Evolutionary conservation across 2,329 filamentous ascomycete species (phyloP).

Genomic region (Lecanosticta acicola): DNA sequence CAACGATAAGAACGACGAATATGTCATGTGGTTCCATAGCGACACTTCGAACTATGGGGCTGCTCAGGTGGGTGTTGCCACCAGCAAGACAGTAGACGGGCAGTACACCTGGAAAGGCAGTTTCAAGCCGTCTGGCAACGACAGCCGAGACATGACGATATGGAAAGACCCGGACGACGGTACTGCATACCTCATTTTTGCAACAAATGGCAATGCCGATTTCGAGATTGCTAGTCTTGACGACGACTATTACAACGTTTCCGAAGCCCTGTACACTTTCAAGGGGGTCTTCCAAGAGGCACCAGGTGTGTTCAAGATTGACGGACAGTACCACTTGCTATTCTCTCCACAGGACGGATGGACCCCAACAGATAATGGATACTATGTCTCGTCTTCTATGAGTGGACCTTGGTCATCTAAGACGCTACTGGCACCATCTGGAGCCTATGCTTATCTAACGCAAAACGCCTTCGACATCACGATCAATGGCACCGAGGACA

Average conservation of each 20-base stretch:
- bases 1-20: slow-evolving; percentile 58
- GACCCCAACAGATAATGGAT: slow-evolving; percentile 59
- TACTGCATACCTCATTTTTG: slow-evolving; percentile 54
- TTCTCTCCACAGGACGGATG: slow-evolving; percentile 46
- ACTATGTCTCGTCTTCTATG: slow-evolving; percentile 54
- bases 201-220: slow-evolving; percentile 32
- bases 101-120: slow-evolving; percentile 49
- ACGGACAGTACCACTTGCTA: slow-evolving; percentile 60
- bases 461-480: slow-evolving; percentile 57
- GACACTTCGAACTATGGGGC: slow-evolving; percentile 57
- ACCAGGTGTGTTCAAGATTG: slow-evolving; percentile 57
- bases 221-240: slow-evolving; percentile 23
- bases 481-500: slow-evolving; percentile 36
- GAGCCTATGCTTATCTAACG: slow-evolving; percentile 54
- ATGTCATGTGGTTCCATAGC: slow-evolving; percentile 66
- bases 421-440: slow-evolving; percentile 53
- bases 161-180: slow-evolving; percentile 57
- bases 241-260: slow-evolving; percentile 23
- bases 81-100: slow-evolving; percentile 54
- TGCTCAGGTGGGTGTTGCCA: slow-evolving; percentile 61
- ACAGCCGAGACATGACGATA: slow-evolving; percentile 55
- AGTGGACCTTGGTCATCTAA: slow-evolving; percentile 58
- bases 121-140: slow-evolving; percentile 44
- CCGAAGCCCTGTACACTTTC: slow-evolving; percentile 21
- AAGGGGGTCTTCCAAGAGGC: slow-evolving; percentile 43